Base-by-base conservation (phyloP, 2,329 filamentous ascomycete species). In the Pseudogymnoascus sp. region DNA sequence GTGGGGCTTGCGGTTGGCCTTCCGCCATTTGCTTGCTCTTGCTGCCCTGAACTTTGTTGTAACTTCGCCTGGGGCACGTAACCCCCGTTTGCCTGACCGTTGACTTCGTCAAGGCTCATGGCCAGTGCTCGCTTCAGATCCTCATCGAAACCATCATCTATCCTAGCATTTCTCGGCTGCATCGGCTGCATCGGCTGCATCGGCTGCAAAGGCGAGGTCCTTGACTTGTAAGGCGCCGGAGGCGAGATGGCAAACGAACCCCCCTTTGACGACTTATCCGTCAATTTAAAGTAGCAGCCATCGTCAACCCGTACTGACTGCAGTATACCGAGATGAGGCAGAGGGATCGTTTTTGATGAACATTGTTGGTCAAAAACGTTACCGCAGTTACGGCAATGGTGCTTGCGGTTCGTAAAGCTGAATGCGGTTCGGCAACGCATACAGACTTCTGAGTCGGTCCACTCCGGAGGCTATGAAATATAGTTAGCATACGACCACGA, bases 281-380 rank as follows among this genome's bases (percentile, higher is more conserved):
- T 96, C 67, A 97, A 79, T 73, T 93, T 96, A 37, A 88, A 85
- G 73, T 97, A 92, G 75, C 95, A 99, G 34, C 95, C 95, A 74
- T 99, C 95, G 71, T 97, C 95, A 18, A 99, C 95, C 68, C 95
- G 86, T 3, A 97, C 95, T 2, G 95, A 85, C 67, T 96, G 88
- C 72, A 92, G 79, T 68, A 99, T 97, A 66, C 95, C 95, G 12
- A 99, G 83, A 73, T 97, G 95, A 12, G 95, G 93, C 14, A 99
- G 80, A 4, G 95, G 88, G 42, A 96, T 83, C 21, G 83, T 86
- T 78, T 97, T 97, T 79, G 86, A 88, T 12, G 93, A 97, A 73
- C 95, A 99, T 71, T 95, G 88, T 68, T 93, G 91, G 73, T 96
- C 96, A 74, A 99, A 99, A 71, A 96, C 95, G 76, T 95, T 96